Base-by-base conservation (phyloP, 495 filamentous ascomycete species). In the Opeltia flavorubescens region DNA sequence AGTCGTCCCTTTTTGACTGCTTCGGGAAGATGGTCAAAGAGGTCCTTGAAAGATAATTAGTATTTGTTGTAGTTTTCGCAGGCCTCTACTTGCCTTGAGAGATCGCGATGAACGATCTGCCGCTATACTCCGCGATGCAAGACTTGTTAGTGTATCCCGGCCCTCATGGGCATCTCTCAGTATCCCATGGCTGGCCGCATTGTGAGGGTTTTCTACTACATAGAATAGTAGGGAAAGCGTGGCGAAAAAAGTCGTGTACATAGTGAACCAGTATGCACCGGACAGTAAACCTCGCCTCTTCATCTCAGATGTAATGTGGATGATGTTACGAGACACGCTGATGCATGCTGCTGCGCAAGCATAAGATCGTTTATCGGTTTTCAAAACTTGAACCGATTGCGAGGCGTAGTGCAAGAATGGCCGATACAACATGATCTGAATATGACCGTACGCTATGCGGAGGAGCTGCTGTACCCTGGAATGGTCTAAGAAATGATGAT, bases 391-490 rank as follows among this genome's bases (percentile, higher is more conserved):
- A 20, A 76, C 67, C 18, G 77, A 75, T 27, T 76, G 76, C 1
- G 91, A 88, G 41, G 93, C 83, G 55, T 95, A 96, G 62, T 98
- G 91, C 23, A 96, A 67, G 56, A 96, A 98, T 0, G 91, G 91
- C 7, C 91, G 76, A 57, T 96, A 96, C 47, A 96, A 78, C 60
- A 95, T 81, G 75, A 95, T 84, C 60, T 96, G 86, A 13, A 91
- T 86, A 55, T 95, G 88, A 13, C 83, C 84, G 60, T 83, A 95
- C 27, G 82, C 79, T 59, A 95, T 84, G 35, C 88, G 77, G 2
- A 98, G 71, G 17, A 94, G 69, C 56, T 94, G 89, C 50, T 89
- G 87, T 42, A 88, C 74, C 48, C 87, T 50, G n/a, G 45, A 26
- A 43, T 25, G 53, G 43, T 50, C 67, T 49, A 63, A 29, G 48